Base-by-base conservation (phyloP, 768 basidiomycete genomes). In the Holtermanniella nyarrowii region DNA sequence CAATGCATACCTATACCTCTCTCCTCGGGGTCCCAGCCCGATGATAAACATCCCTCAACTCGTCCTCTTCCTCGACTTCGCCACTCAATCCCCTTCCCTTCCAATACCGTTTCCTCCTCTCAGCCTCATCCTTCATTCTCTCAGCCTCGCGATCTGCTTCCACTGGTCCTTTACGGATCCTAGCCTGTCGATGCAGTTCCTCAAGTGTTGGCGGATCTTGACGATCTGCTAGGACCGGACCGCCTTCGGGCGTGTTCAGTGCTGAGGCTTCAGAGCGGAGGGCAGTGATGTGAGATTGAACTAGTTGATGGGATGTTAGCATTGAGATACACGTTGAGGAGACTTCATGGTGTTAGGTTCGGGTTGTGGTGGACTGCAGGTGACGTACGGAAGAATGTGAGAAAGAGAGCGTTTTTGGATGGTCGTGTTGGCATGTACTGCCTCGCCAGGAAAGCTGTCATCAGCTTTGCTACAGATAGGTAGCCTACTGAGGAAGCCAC, bases 1-100 rank as follows among this genome's bases (percentile, higher is more conserved):
- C n/a, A n/a, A n/a, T n/a, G n/a, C n/a, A n/a, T n/a, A n/a, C n/a
- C 45, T 46, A 59, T 7, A 44, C 54, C 1, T 48, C 53, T 21
- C 54, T 27, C 39, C 62, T 46, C 5, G 62, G 62, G n/a, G 56
- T 50, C 13, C 59, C 62, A 22, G 62, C 59, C 13, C 55, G 45
- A 43, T 57, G 54, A 48, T 54, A 64, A n/a, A 57, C 54, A 57
- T 64, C 62, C 40, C 62, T 49, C 62, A 64, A 59, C 48, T 64
- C 62, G 23, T 42, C 44, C 26, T 59, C 58, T 24, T 59, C 58
- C 26, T 59, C 61, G 13, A 62, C 61, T 27, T 62, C 61, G 18
- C 61, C 61, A 21, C 46, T 51, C 43, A 62, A 37, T 20, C 61
- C 61, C 39, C 46, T 50, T n/a, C 61, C 61, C 44, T 62, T 62